A percentile compares a stretch with the other conserved stretches of the same genome.
Evolutionary conservation across 192 early-diverging fungal genomes (phyloP).

Genomic region (Coemansia sp.): DNA sequence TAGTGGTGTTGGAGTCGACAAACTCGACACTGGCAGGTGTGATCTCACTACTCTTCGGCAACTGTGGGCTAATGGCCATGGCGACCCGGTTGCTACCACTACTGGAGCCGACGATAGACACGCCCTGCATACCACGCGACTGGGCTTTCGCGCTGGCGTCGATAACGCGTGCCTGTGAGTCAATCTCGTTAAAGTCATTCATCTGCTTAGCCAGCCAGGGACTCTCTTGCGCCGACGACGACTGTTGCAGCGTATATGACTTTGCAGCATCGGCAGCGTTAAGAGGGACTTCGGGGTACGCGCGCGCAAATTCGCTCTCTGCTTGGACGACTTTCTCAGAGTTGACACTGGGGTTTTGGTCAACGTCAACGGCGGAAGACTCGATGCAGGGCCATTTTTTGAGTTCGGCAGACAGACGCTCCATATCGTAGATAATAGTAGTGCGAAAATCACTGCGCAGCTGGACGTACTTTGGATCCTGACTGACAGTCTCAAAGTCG

Average conservation of each 20-base stretch:
- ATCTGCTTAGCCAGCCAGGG: slow-evolving; percentile 25
- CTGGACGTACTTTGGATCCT: slow-evolving; percentile 50
- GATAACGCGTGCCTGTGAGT: slow-evolving; percentile 36
- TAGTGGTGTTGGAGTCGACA: slow-evolving; percentile 27
- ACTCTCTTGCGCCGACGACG: neutral
- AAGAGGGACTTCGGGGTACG: slow-evolving; percentile 31
- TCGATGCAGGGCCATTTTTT: slow-evolving; percentile 40
- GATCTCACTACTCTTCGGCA: slow-evolving; percentile 10
- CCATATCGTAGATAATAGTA: slow-evolving; percentile 29
- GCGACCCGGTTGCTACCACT: slow-evolving; percentile 17
- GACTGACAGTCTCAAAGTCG: slow-evolving; percentile 47
- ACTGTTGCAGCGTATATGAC: neutral
- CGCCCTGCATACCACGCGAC: slow-evolving; percentile 9
- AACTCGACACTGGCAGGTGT: slow-evolving; percentile 15
- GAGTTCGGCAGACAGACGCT: slow-evolving; percentile 19
- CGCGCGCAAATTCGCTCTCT: slow-evolving; percentile 49
- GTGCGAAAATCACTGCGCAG: slow-evolving; percentile 45
- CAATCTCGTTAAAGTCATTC: slow-evolving; percentile 44
- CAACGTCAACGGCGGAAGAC: neutral
- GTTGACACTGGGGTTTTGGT: slow-evolving; percentile 10
- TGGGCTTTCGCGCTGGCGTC: slow-evolving; percentile 17
- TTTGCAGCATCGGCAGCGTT: neutral
- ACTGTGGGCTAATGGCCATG: slow-evolving; percentile 25
- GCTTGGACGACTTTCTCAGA: slow-evolving; percentile 53
- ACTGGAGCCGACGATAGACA: slow-evolving; percentile 13